Evolutionary conservation across 352 stramenopile genomes (phyloP).

Genomic region (Aphanomyces astaci): DNA sequence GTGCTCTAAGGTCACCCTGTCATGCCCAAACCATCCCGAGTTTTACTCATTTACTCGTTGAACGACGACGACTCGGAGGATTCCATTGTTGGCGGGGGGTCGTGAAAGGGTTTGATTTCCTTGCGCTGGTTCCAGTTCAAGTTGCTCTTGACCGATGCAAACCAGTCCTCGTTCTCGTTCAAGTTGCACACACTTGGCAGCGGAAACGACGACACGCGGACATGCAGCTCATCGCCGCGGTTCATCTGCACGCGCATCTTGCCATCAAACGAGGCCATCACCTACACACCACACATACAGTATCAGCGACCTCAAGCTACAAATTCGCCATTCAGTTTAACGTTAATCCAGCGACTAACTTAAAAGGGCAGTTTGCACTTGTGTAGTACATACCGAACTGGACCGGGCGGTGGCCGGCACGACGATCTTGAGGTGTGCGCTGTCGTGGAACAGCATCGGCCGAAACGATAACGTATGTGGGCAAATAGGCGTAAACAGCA

Average conservation of each 20-base stretch:
- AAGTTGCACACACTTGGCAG: slow-evolving; percentile 78
- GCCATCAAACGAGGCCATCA: slow-evolving; percentile 88
- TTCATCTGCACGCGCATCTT: slow-evolving; percentile 85
- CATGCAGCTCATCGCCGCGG: slow-evolving; percentile 75
- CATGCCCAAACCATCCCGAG: no score
- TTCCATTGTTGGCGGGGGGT: neutral
- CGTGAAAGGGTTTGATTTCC: slow-evolving; percentile 67
- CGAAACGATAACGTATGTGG: slow-evolving; percentile 95
- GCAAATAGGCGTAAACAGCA: slow-evolving; percentile 98
- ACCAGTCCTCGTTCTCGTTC: slow-evolving; percentile 90
- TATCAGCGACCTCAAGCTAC: no score
- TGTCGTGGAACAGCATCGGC: slow-evolving; percentile 88
- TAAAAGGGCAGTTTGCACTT: no score
- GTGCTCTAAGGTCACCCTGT: no score
- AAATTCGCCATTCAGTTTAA: no score
- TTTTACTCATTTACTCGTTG: neutral
- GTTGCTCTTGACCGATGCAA: slow-evolving; percentile 87
- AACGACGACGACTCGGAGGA: neutral
- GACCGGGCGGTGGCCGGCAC: slow-evolving; percentile 73
- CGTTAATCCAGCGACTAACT: no score
- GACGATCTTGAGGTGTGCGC: slow-evolving; percentile 82
- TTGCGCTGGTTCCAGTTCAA: slow-evolving; percentile 90
- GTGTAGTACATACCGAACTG: slow-evolving; percentile 30
- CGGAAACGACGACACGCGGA: slow-evolving; percentile 82
- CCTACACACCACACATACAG: slow-evolving; percentile 26